A percentile compares a stretch with the other conserved stretches of the same genome.
Conservation (phyloP, 805 yeast genomes). For the Kuraishia capsulata region DNA sequence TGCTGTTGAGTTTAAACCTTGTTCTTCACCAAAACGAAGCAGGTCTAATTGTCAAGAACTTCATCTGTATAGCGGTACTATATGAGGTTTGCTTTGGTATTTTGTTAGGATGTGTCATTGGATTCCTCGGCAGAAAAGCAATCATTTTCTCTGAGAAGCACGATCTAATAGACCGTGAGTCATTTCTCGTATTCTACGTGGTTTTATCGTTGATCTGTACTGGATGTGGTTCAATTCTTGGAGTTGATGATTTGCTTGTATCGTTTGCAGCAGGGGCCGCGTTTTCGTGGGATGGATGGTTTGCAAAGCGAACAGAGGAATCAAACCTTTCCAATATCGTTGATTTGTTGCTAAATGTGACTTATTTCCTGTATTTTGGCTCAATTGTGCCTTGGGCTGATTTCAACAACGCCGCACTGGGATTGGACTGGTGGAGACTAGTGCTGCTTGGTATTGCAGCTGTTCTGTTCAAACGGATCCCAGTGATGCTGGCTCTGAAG, state of each 20-base stretch:
- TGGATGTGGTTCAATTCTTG: constrained; percentile 81
- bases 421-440: constrained; percentile 72
- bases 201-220: constrained; percentile 79
- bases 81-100: constrained; percentile 82
- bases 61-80: constrained; percentile 67
- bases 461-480: constrained; percentile 38
- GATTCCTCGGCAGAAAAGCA: constrained; percentile 59
- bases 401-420: constrained; percentile 53
- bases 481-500: constrained; percentile 46
- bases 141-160: constrained; percentile 66
- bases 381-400: constrained; percentile 85
- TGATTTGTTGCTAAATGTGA: constrained; percentile 71
- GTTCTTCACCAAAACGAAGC: constrained; percentile 55
- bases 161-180: constrained; percentile 76
- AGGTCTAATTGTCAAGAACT: constrained; percentile 64
- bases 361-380: constrained; percentile 86
- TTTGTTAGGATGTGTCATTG: constrained; percentile 63
- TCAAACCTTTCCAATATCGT: constrained; percentile 86
- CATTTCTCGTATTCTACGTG: constrained; percentile 77
- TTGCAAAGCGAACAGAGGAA: constrained; percentile 73
- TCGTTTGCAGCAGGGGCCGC: constrained; percentile 92
- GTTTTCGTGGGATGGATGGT: constrained; percentile 91
- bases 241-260: constrained; percentile 81
- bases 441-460: constrained; percentile 51
- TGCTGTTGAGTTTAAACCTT: constrained; percentile 58